A percentile compares a stretch with the other conserved stretches of the same genome.
These are phyloP conservation scores for Caryocar brasiliense DNA, from an alignment of 441 rosid species.

Conservation along the genomic window DNA sequence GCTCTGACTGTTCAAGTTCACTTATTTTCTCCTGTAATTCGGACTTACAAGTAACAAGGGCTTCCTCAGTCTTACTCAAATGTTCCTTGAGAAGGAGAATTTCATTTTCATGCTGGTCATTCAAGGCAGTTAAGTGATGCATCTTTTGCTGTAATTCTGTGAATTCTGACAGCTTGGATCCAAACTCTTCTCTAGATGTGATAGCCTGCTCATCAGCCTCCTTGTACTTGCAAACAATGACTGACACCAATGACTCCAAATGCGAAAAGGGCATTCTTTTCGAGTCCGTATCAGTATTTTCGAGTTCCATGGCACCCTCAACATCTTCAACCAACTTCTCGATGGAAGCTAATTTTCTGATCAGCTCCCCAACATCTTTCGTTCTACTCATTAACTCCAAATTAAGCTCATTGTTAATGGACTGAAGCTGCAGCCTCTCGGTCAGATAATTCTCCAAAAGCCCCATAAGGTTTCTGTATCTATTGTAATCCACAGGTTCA, in stretches of 20 bases:
- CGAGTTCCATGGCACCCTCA: constrained; percentile 49
- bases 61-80: constrained; percentile 51
- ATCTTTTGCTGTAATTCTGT: constrained; percentile 45
- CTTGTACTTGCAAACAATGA: constrained; percentile 38
- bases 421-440: constrained; percentile 56
- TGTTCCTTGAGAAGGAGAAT: constrained; percentile 45
- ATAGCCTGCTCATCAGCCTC: constrained; percentile 27
- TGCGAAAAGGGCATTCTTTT: constrained; percentile 35
- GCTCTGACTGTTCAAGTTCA: constrained; percentile 90
- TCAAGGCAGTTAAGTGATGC: constrained; percentile 32
- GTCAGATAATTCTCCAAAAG: constrained; percentile 42
- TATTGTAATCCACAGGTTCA: constrained; percentile 39
- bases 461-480: constrained; percentile 38
- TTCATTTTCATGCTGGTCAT: constrained; percentile 61
- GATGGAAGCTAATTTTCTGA: constrained; percentile 35
- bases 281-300: constrained; percentile 24
- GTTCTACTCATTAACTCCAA: constrained; percentile 41
- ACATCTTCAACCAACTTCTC: constrained; percentile 50
- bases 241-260: constrained; percentile 57
- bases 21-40: constrained; percentile 52
- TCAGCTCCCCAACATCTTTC: constrained; percentile 52
- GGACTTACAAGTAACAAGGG: constrained; percentile 34
- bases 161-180: constrained; percentile 41
- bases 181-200: constrained; percentile 37
- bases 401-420: constrained; percentile 47